phyloP scores from a whole-genome alignment of 2,329 filamentous ascomycete genomes.

The Penicillium sp. region DNA sequence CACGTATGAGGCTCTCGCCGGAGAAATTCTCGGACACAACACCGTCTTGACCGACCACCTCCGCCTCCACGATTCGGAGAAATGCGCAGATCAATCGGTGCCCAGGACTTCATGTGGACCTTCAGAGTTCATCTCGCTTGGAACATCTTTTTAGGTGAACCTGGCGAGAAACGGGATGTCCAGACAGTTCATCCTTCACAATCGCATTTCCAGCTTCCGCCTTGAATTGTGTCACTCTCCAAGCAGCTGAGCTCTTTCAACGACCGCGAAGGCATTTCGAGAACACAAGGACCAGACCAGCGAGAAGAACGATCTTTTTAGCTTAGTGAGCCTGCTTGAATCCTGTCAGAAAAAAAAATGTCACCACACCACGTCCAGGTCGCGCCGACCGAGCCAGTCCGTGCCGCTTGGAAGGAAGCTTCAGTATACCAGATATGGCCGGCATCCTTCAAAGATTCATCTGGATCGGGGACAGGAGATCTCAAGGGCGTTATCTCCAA shows the following conservation, averaged over 20 bases:
- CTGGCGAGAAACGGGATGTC: too few relatives aligned
- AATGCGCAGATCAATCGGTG: too few relatives aligned
- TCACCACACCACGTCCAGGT: constrained; percentile 1
- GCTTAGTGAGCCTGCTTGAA: not conserved
- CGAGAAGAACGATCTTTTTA: not conserved
- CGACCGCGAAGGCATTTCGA: too few relatives aligned
- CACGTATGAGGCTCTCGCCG: not conserved
- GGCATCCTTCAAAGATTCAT: constrained; percentile 1
- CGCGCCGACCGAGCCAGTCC: not conserved
- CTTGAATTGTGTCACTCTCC: too few relatives aligned
- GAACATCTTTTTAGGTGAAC: too few relatives aligned
- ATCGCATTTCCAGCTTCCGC: too few relatives aligned
- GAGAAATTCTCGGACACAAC: constrained; percentile 1
- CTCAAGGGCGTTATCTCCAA: constrained; percentile 1
- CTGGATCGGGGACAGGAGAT: not conserved
- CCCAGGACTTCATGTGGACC: too few relatives aligned
- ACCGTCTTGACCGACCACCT: not conserved
- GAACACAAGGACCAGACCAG: too few relatives aligned
- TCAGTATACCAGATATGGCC: constrained; percentile 1
- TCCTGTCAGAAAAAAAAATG: not conserved
- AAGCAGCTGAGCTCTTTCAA: too few relatives aligned
- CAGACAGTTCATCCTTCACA: too few relatives aligned
- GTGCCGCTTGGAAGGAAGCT: not conserved
- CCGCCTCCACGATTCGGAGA: too few relatives aligned
- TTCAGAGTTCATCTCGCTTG: too few relatives aligned